A percentile compares a stretch with the other conserved stretches of the same genome.
Evolutionary conservation across 106 monocot genomes (phyloP).

Genomic region (Acorus calamus): DNA sequence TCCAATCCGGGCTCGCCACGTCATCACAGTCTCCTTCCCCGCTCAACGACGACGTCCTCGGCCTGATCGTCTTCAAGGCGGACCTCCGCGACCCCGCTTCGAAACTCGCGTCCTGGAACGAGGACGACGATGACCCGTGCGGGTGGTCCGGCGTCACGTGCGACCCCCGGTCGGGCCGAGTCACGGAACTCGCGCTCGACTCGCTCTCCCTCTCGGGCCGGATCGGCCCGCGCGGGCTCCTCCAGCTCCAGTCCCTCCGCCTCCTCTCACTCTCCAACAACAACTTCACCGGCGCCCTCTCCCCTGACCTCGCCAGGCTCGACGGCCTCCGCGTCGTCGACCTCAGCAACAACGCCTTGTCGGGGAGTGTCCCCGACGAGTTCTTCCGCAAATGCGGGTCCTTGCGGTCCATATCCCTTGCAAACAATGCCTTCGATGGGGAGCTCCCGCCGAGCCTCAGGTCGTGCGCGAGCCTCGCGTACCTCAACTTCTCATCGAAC

Average conservation of each 20-base stretch:
- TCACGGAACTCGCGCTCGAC: constrained; percentile 42
- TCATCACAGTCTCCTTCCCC: constrained; percentile 11
- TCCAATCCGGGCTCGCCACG: neutral
- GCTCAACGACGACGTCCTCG: constrained; percentile 90
- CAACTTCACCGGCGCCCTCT: constrained; percentile 64
- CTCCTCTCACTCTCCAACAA: constrained; percentile 63
- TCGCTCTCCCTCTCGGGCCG: constrained; percentile 67
- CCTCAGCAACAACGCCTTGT: constrained; percentile 56
- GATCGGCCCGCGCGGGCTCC: constrained; percentile 56
- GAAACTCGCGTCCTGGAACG: constrained; percentile 76
- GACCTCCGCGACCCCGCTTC: constrained; percentile 52
- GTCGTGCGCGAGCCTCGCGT: constrained; percentile 39
- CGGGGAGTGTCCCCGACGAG: constrained; percentile 37
- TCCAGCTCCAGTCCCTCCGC: constrained; percentile 55
- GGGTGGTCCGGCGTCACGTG: constrained; percentile 58
- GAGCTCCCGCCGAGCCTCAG: constrained; percentile 36
- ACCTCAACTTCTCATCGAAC: constrained; percentile 60
- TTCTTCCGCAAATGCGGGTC: constrained; percentile 57
- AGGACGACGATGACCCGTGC: constrained; percentile 69
- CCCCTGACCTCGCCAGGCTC: constrained; percentile 32
- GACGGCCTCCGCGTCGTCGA: constrained; percentile 33
- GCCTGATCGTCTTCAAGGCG: constrained; percentile 90
- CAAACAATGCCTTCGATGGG: constrained; percentile 41
- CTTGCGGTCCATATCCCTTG: constrained; percentile 41
- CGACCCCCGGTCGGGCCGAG: constrained; percentile 38